Evolutionary conservation across 2,329 filamentous ascomycete genomes (phyloP).

Genomic region (Bertia moriformis): DNA sequence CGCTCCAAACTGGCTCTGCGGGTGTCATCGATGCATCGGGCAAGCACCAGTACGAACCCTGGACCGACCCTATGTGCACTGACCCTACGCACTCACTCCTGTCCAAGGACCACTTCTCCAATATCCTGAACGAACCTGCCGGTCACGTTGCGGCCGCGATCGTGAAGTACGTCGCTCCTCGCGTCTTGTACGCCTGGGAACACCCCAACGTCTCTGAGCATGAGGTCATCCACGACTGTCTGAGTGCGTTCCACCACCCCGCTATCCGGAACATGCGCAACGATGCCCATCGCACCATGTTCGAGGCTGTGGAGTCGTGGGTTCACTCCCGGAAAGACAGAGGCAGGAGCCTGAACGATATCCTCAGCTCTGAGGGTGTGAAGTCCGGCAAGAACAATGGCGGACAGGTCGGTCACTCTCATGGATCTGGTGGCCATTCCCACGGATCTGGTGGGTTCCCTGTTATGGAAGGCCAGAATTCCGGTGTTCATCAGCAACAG

Average conservation of each 20-base stretch:
- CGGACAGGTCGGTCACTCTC: not conserved
- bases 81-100: slow-evolving; percentile 74
- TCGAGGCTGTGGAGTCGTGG: slow-evolving; percentile 71
- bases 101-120: slow-evolving; percentile 74
- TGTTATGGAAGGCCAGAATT: not conserved
- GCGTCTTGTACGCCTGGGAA: slow-evolving; percentile 85
- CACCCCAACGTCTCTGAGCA: slow-evolving; percentile 70
- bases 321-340: slow-evolving; percentile 25
- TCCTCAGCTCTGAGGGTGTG: slow-evolving; percentile 1
- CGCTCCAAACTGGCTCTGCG: slow-evolving; percentile 73
- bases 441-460: not conserved
- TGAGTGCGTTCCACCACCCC: slow-evolving; percentile 81
- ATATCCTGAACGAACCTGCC: slow-evolving; percentile 64
- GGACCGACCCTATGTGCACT: slow-evolving; percentile 60
- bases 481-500: not conserved
- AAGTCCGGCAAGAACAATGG: not conserved
- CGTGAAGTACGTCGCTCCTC: slow-evolving; percentile 74
- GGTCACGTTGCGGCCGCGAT: slow-evolving; percentile 61
- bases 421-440: not conserved
- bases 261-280: slow-evolving; percentile 60
- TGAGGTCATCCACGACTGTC: slow-evolving; percentile 68
- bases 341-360: not conserved
- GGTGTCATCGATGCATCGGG: slow-evolving; percentile 54
- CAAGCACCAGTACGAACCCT: slow-evolving; percentile 64
- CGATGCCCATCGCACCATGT: slow-evolving; percentile 82